phyloP scores from a whole-genome alignment of 1,139 yeast species.

The Yamadazyma triangularis region DNA sequence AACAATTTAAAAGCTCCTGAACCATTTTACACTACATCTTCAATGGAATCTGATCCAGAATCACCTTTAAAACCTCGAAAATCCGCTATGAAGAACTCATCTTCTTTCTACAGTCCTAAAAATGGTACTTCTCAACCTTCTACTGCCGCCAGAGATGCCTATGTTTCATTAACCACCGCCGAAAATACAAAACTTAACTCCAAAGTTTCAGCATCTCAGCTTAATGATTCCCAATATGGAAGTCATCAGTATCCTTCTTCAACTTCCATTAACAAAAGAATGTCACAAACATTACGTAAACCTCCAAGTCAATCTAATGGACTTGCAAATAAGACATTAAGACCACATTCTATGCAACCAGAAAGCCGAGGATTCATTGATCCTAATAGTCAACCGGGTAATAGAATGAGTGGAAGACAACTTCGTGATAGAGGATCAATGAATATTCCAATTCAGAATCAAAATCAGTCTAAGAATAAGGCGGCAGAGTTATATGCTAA shows the following conservation, averaged over 20 bases:
- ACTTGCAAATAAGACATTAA: conserved; percentile 21
- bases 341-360: conserved; percentile 28
- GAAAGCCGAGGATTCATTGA: neutral
- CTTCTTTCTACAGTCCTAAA: conserved; percentile 21
- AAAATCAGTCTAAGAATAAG: conserved; percentile 38
- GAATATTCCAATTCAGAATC: conserved; percentile 34
- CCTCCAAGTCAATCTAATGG: conserved; percentile 14
- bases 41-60: conserved; percentile 23
- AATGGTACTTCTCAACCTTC: conserved; percentile 5
- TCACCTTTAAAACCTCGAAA: conserved; percentile 51
- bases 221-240: conserved; percentile 15
- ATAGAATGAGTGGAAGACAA: conserved; percentile 27
- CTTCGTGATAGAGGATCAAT: conserved; percentile 27
- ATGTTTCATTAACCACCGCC: conserved; percentile 66
- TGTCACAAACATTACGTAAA: conserved; percentile 31
- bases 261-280: conserved; percentile 16
- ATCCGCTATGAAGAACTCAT: conserved; percentile 59
- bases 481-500: conserved; percentile 49
- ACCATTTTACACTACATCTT: conserved; percentile 17
- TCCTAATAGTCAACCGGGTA: neutral
- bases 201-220: conserved; percentile 42
- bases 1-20: conserved; percentile 15
- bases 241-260: conserved; percentile 13
- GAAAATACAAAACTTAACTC: conserved; percentile 74
- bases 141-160: conserved; percentile 54